These are phyloP conservation scores for Melaleuca alternifolia DNA, from an alignment of 345 rosid species.

Conservation along the genomic window DNA sequence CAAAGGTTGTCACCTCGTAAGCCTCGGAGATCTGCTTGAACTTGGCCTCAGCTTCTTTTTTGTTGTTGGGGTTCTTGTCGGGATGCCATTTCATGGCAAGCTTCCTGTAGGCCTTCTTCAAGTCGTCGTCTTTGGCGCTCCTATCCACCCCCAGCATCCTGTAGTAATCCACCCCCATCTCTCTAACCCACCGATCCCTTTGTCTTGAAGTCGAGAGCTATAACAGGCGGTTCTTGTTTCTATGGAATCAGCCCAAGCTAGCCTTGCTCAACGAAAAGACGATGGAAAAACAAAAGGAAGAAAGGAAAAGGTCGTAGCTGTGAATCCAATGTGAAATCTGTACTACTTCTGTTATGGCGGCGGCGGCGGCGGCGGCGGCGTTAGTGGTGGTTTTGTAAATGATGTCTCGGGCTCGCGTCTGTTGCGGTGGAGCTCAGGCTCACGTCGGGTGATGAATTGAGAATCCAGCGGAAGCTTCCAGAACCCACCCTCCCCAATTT, in stretches of 20 bases:
- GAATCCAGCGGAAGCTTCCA: constrained; percentile 21
- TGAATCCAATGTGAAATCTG: not conserved
- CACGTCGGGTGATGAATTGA: not conserved
- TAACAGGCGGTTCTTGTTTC: not conserved
- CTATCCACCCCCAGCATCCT: constrained; percentile 51
- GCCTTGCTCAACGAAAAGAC: not conserved
- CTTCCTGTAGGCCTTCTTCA: constrained; percentile 78
- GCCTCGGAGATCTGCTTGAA: constrained; percentile 91
- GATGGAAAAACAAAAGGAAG: not conserved
- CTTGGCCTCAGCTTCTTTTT: constrained; percentile 73
- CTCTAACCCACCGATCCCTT: not conserved
- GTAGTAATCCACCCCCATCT: constrained; percentile 53
- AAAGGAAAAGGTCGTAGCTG: not conserved
- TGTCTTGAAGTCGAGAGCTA: not conserved
- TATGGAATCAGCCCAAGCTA: not conserved
- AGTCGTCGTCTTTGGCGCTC: constrained; percentile 58
- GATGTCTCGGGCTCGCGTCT: not conserved
- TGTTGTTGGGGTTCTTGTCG: constrained; percentile 79
- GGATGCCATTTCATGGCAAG: constrained; percentile 96
- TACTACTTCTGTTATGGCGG: not conserved
- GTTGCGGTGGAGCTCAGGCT: not conserved
- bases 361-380: not conserved
- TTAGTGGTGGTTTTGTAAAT: not conserved
- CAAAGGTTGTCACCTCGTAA: constrained; percentile 38
- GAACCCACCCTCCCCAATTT: not conserved